Conservation (phyloP, 1,284 basidiomycete genomes). For the Pseudozyma thailandica region DNA sequence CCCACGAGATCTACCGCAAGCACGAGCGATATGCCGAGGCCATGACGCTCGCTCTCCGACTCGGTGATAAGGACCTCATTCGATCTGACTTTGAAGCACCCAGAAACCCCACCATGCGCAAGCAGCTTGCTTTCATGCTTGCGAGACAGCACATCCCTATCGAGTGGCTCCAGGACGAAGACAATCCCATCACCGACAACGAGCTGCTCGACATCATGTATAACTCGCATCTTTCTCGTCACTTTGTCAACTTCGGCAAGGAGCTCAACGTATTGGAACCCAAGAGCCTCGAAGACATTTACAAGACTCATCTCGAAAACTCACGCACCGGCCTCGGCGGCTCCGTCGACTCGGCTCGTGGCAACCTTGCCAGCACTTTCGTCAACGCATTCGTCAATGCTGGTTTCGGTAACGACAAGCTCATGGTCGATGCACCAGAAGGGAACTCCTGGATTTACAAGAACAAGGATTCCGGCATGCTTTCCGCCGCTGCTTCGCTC, state of each 20-base stretch:
- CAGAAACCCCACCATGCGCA: conserved; percentile 77
- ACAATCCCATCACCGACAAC: conserved; percentile 70
- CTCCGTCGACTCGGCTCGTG: conserved; percentile 90
- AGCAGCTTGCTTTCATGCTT: conserved; percentile 92
- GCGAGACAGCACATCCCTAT: conserved; percentile 90
- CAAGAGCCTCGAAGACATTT: conserved; percentile 94
- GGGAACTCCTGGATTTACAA: conserved; percentile 99
- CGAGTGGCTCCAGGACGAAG: conserved; percentile 83
- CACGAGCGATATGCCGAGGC: conserved; percentile 92
- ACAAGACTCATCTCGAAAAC: conserved; percentile 95
- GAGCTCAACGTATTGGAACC: conserved; percentile 91
- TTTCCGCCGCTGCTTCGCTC: conserved; percentile 92
- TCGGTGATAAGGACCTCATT: conserved; percentile 84
- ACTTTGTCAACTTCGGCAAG: conserved; percentile 92
- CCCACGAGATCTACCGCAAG: conserved; percentile 88
- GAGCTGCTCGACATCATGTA: conserved; percentile 77
- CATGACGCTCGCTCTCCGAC: conserved; percentile 83
- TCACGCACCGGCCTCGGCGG: conserved; percentile 44
- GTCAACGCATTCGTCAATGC: conserved; percentile 99
- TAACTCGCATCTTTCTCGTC: conserved; percentile 76
- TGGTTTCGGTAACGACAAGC: conserved; percentile 97
- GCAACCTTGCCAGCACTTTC: conserved; percentile 94
- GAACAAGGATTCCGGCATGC: conserved; percentile 99
- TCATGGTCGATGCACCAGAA: conserved; percentile 95
- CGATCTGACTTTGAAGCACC: conserved; percentile 66